Conservation (phyloP, 441 rosid species). For the Erodium moschatum region DNA sequence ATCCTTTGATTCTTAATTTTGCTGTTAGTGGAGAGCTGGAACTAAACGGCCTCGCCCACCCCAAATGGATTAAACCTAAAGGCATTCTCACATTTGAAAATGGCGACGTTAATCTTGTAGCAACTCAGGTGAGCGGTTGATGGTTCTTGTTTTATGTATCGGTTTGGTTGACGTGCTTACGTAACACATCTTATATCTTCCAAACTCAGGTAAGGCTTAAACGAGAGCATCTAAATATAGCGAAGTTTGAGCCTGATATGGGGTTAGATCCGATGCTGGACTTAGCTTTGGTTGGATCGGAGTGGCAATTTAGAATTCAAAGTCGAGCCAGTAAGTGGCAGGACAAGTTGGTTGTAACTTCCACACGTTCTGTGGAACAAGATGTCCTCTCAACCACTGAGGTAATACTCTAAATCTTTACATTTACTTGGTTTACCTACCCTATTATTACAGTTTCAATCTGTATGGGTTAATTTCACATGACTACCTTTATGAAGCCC, state of each 20-base stretch:
- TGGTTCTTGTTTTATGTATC: neutral
- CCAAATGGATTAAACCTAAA: slow-evolving; percentile 77
- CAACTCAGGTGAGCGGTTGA: slow-evolving; percentile 62
- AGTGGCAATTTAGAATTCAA: slow-evolving; percentile 96
- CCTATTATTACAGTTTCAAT: neutral
- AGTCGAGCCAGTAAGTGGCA: slow-evolving; percentile 98
- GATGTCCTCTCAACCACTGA: slow-evolving; percentile 89
- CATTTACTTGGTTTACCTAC: slow-evolving; percentile 6
- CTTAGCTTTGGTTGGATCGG: slow-evolving; percentile 94
- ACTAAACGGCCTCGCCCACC: slow-evolving; percentile 87
- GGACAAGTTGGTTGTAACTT: slow-evolving; percentile 85
- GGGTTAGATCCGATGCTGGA: slow-evolving; percentile 88
- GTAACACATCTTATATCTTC: neutral
- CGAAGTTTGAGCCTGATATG: slow-evolving; percentile 89
- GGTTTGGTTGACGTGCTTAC: neutral
- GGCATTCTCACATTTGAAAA: slow-evolving; percentile 86
- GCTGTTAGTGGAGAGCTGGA: slow-evolving; percentile 93
- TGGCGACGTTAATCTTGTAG: slow-evolving; percentile 97
- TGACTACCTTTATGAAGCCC: too few species aligned
- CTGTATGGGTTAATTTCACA: too few species aligned
- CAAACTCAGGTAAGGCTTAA: slow-evolving; percentile 75
- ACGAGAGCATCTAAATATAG: slow-evolving; percentile 82
- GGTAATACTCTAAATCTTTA: slow-evolving; percentile 34
- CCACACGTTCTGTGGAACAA: slow-evolving; percentile 88
- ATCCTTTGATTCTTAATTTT: slow-evolving; percentile 90